Base-by-base conservation (phyloP, 352 stramenopile genomes). In the Pythium oligandrum region DNA sequence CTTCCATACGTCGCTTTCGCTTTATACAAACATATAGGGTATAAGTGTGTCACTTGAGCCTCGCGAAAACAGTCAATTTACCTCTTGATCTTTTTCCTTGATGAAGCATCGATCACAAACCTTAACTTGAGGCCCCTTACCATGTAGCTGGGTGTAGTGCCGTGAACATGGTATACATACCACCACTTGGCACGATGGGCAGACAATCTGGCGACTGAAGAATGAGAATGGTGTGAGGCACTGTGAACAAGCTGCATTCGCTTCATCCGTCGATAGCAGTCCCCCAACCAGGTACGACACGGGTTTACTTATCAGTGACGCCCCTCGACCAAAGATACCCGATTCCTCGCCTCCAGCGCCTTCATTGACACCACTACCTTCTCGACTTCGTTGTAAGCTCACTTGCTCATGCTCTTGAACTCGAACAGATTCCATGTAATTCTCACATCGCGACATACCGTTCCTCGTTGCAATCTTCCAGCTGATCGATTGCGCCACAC, bases 61-160 rank as follows among this genome's bases (percentile, higher is more conserved):
- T 26, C 17, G 17, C 17, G 17, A 26, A 26, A 26, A 26, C 17
- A 26, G 17, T 26, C 17, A 26, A 26, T 26, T 26, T 45, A 80
- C 75, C 61, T 86, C 73, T 9, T 64, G 64, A 38, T 92, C 78
- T 31, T 78, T 87, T 47, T 83, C 71, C 44, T 78, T 84, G 45
- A 92, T 60, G 34, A 90, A 92, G 40, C 81, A 92, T 3, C 81
- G 70, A 39, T 92, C 81, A 36, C 81, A 92, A 0, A 83, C 65
- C 57, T 86, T 85, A 1, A 74, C 33, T 34, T 84, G 64, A 1
- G 69, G 58, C 0, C 64, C 67, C 26, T 73, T 74, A 3, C 68
- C 72, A 30, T 71, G 55, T 11, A 83, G n/a, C 53, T 79, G 64
- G 5, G 68, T 51, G 5, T 71, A 67, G 40, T 91, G 81, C 1